A percentile compares a stretch with the other conserved stretches of the same genome.
Conservation (phyloP, 106 monocot genomes). For the Dendrobium chrysotoxum region DNA sequence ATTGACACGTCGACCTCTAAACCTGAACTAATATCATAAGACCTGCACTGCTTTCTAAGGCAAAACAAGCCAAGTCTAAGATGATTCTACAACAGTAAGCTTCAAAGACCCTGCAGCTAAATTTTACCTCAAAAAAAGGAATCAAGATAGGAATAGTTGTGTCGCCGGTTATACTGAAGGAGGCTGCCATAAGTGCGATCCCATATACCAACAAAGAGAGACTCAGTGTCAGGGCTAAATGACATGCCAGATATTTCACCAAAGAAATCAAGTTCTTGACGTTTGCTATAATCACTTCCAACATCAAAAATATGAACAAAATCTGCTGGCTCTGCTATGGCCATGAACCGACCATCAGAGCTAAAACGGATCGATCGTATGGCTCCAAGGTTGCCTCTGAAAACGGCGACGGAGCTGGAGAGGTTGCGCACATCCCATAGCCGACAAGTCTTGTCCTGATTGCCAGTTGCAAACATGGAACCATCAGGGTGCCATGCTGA, state of each 20-base stretch:
- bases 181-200: constrained; percentile 71
- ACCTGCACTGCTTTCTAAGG: not conserved
- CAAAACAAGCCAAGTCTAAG: not conserved
- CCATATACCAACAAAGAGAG: constrained; percentile 69
- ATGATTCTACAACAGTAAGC: not conserved
- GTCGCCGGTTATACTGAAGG: constrained; percentile 42
- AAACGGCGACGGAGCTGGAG: constrained; percentile 34
- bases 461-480: constrained; percentile 45
- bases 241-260: constrained; percentile 59
- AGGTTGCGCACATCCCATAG: constrained; percentile 54
- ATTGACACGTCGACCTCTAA: not conserved
- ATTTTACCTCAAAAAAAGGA: constrained; percentile 20
- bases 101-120: not conserved
- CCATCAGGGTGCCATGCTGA: constrained; percentile 67
- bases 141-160: constrained; percentile 44
- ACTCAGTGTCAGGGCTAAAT: constrained; percentile 70
- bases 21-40: not conserved
- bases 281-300: constrained; percentile 28
- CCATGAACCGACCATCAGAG: constrained; percentile 55
- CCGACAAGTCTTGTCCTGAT: constrained; percentile 62
- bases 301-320: constrained; percentile 61
- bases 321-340: constrained; percentile 59
- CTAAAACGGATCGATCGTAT: constrained; percentile 53
- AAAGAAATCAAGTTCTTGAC: constrained; percentile 61
- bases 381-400: constrained; percentile 58